Base-by-base conservation (phyloP, 2,329 filamentous ascomycete genomes). In the Colletotrichum musae region DNA sequence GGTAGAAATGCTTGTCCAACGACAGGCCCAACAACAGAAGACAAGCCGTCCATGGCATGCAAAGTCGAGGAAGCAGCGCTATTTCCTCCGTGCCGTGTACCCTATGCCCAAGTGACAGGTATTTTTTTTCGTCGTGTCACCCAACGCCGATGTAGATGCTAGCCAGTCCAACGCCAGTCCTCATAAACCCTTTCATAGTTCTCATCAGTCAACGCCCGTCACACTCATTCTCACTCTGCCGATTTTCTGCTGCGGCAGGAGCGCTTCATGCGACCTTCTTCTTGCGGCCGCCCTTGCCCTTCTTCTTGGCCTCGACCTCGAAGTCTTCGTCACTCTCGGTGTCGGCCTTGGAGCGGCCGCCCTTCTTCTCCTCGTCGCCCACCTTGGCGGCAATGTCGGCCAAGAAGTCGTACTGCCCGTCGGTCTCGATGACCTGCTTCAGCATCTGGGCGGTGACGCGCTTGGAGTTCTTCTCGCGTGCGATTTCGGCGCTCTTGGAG, bases 391-490 rank as follows among this genome's bases (percentile, higher is more conserved):
- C 95, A 75, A 98, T 98, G 59, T 98, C 95, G 69, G 90, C 87
- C 70, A 99, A 82, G 75, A 98, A 99, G 81, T 99, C 96, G 83
- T 97, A 95, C 78, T 97, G 94, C 72, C 96, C 94, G 77, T 97
- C 94, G 28, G 91, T 92, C 78, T 93, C 89, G 48, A 99, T 92
- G 12, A 96, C 95, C 72, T 93, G 90, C 84, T 98, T 98, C 73
- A 99, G 87, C 87, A 98, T 97, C 65, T 91, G 87, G 2, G 95
- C 94, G 16, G 94, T 94, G 73, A 99, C 93, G 72, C 95, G 90
- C 83, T 97, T 98, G 0, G 94, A 95, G 72, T 92, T 93, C 79
- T 93, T 94, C 70, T 92, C 88, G 74, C 89, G 90, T 58, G 96
- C 95, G 74, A 97, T 91, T 60, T 92, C 89, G 56, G 96, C 94